Evolutionary conservation across 164 flowering plant species (phyloP).

Genomic region (Taxillus chinensis): DNA sequence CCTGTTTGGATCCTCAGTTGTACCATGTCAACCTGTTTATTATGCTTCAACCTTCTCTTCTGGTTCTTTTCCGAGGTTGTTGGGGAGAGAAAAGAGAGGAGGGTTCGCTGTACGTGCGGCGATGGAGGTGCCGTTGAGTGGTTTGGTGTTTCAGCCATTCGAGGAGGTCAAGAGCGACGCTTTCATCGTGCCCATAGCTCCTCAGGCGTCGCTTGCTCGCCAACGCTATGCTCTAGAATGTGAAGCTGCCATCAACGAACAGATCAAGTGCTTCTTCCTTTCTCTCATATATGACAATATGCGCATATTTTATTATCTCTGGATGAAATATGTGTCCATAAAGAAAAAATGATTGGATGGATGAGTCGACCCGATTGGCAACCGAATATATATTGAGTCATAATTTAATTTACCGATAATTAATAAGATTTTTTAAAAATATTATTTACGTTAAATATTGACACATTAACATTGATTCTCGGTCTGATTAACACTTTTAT

Average conservation of each 20-base stretch:
- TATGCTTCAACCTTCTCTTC: not conserved
- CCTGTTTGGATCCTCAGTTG: not conserved
- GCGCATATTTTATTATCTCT: too few relatives aligned
- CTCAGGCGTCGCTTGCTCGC: slow-evolving; percentile 24
- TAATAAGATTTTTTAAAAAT: too few relatives aligned
- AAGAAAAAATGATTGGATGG: too few relatives aligned
- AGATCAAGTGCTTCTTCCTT: slow-evolving; percentile 21
- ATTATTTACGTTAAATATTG: too few relatives aligned
- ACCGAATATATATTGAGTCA: too few relatives aligned
- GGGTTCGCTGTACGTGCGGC: not conserved
- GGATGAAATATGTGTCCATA: too few relatives aligned
- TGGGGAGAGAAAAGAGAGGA: too few relatives aligned
- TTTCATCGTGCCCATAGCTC: slow-evolving; percentile 13
- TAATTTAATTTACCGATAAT: too few relatives aligned
- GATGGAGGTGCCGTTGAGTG: slow-evolving; percentile 5
- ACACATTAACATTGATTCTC: too few relatives aligned
- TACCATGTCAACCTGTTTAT: not conserved
- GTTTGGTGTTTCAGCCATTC: slow-evolving; percentile 24
- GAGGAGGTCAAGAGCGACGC: slow-evolving; percentile 25
- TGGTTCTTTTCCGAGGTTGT: not conserved
- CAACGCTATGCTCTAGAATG: slow-evolving; percentile 15
- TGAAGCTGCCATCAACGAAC: slow-evolving; percentile 28
- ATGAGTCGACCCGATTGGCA: too few relatives aligned
- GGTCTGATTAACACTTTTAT: too few relatives aligned
- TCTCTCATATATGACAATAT: too few relatives aligned